phyloP scores from a whole-genome alignment of 2,329 filamentous ascomycete genomes.

The Escovopsis weberi region DNA sequence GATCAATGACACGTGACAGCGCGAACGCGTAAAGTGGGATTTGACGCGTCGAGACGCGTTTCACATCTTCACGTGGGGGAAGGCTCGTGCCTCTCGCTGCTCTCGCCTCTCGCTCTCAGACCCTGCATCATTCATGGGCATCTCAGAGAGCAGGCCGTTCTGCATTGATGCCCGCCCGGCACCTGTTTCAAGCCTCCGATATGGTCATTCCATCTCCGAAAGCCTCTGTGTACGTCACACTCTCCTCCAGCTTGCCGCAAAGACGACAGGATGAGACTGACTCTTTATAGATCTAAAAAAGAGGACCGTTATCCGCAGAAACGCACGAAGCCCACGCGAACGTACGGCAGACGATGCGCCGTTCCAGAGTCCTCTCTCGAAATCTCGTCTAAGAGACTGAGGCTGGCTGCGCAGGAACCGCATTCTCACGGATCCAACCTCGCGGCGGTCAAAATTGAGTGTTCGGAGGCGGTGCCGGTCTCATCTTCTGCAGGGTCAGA shows the following conservation, averaged over 20 bases:
- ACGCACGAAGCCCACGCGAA: slow-evolving; percentile 22
- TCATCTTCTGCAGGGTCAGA: background rate
- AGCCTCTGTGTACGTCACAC: slow-evolving; percentile 13
- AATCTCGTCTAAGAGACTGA: slow-evolving; percentile 14
- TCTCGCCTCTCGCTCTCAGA: background rate
- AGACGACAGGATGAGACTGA: no score
- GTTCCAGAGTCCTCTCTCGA: slow-evolving; percentile 13
- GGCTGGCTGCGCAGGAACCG: slow-evolving; percentile 1
- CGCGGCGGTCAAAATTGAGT: no score
- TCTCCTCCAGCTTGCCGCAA: background rate
- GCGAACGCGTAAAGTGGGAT: slow-evolving; percentile 8
- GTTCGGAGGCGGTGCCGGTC: no score
- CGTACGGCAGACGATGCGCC: slow-evolving; percentile 23
- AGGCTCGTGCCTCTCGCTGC: background rate
- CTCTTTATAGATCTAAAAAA: no score
- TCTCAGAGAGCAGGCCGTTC: background rate
- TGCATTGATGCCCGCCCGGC: background rate
- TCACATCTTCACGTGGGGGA: slow-evolving; percentile 6
- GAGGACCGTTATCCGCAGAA: slow-evolving; percentile 10
- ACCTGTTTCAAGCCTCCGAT: background rate
- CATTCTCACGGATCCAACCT: no score
- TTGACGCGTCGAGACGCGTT: slow-evolving; percentile 10
- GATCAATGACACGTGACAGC: slow-evolving; percentile 7
- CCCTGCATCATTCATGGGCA: background rate
- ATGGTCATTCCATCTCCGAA: slow-evolving; percentile 15